Base-by-base conservation (phyloP, 768 basidiomycete species). In the Tephrocybe sp. region DNA sequence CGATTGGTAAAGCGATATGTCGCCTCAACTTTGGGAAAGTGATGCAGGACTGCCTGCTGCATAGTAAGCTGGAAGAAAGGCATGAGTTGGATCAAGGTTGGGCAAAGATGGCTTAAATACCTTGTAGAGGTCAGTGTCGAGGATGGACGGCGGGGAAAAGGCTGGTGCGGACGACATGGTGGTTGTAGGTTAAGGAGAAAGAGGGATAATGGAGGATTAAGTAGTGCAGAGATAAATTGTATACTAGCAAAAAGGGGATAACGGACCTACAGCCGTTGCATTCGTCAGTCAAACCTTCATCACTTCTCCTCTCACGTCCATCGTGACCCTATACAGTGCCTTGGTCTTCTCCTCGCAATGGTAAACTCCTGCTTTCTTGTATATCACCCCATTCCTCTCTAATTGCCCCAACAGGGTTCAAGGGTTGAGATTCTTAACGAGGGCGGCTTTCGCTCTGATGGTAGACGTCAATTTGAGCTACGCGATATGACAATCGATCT, bases 101-200 rank as follows among this genome's bases (percentile, higher is more conserved):
- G 30, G 26, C 6, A 37, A 24, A 38, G 18, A 22, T 8, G 18
- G 9, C 19, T 22, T 6, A 21, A 13, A 19, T 39, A 86, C 92
- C 80, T 96, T 98, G 82, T 98, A 98, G 25, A 96, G 70, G 67
- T 98, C 96, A 0, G 93, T 94, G 66, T 98, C 96, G 37, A 98
- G 77, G 44, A 98, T 73, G 13, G 92, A 94, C 15, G 71, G 38
- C 6, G 64, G 63, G 27, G 65, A 44, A 26, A 62, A 52, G 19
- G 35, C 44, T 18, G 63, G 38, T 21, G 65, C 63, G 54, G 75
- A 66, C 69, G 75, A 66, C 75, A 75, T 76, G 53, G 53, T 63
- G 60, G 63, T 39, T 32, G n/a, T 16, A 16, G 27, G 30, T 44
- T 37, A 49, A 38, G 32, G 42, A 19, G 13, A 24, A 35, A 39